Evolutionary conservation across 768 basidiomycete genomes (phyloP), one percentile per base, ranked within the genome.

Genomic region (Boletus speciosus): DNA sequence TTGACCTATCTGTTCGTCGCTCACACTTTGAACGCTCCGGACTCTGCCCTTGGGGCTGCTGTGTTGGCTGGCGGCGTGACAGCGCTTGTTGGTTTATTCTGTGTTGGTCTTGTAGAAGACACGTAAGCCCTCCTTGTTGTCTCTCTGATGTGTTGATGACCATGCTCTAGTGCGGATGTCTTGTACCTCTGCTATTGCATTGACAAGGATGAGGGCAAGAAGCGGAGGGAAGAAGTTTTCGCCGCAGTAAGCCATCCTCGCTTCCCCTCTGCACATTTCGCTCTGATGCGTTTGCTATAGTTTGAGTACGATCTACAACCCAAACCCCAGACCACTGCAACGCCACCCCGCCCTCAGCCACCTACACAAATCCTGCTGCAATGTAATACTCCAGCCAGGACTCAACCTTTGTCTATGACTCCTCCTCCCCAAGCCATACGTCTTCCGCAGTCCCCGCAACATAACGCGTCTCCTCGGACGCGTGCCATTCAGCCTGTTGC

Each of bases 1-100:
- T 73, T 81, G 36, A 89, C 92, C 5, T 97, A 96, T 68, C 71
- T 98, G 19, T 90, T 95, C 60, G 89, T 93, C n/a, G 88, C 91
- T 2, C 90, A 92, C 70, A 86, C 88, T 0, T 71, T 93, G 21
- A 66, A 69, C 16, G 82, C 84, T 25, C 90, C 91, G 0, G 69
- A 84, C 43, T 80, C 88, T 61, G 90, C 92, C 0, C 75, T 93
- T 8, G 78, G 84, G 12, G 88, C 89, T 21, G 83, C 88, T 1
- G 60, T 95, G 15, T 74, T 95, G 4, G 88, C 87, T 23, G 93
- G 86, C 4, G 84, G 81, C 10, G 83, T 91, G 16, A 90, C 90
- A 0, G 89, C 87, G 6, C 74, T 94, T 21, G 90, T 93, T 32
- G 87, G 90, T 1, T 65, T 88, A 67, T 93, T 93, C 61, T 92